A percentile compares a stretch with the other conserved stretches of the same genome.
Conservation (phyloP, 495 filamentous ascomycete genomes). For the Penicillium angulare region DNA sequence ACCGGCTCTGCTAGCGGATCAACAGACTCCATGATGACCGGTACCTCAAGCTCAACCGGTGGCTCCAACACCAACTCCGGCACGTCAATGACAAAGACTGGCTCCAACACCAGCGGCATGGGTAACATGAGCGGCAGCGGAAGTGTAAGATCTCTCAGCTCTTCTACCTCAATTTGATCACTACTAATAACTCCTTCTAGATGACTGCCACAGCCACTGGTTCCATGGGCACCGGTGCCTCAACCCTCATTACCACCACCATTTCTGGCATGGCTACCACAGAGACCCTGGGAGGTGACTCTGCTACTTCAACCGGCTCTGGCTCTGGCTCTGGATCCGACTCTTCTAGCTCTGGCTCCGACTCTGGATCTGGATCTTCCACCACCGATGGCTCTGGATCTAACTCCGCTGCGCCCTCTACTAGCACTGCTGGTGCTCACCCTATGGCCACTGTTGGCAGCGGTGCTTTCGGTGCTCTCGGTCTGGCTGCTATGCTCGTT, state of each 20-base stretch:
- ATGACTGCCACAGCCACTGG: background rate
- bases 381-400: constrained; percentile 8
- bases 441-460: constrained; percentile 35
- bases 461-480: constrained; percentile 37
- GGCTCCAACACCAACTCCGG: constrained; percentile 1
- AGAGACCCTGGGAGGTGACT: background rate
- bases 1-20: constrained; percentile 2
- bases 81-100: background rate
- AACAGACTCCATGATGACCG: constrained; percentile 7
- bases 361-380: constrained; percentile 9
- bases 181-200: too few species aligned
- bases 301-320: constrained; percentile 16
- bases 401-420: constrained; percentile 11
- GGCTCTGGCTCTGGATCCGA: constrained; percentile 16
- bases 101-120: constrained; percentile 8
- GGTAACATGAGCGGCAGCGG: constrained; percentile 5
- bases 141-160: background rate
- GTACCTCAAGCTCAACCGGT: constrained; percentile 14
- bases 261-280: background rate
- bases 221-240: background rate
- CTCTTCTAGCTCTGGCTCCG: constrained; percentile 11
- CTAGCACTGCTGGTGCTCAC: constrained; percentile 29
- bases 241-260: background rate
- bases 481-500: constrained; percentile 41
- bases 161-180: background rate